phyloP scores from a whole-genome alignment of 2,329 filamentous ascomycete species.

The Rhytidhysteron rufulum region DNA sequence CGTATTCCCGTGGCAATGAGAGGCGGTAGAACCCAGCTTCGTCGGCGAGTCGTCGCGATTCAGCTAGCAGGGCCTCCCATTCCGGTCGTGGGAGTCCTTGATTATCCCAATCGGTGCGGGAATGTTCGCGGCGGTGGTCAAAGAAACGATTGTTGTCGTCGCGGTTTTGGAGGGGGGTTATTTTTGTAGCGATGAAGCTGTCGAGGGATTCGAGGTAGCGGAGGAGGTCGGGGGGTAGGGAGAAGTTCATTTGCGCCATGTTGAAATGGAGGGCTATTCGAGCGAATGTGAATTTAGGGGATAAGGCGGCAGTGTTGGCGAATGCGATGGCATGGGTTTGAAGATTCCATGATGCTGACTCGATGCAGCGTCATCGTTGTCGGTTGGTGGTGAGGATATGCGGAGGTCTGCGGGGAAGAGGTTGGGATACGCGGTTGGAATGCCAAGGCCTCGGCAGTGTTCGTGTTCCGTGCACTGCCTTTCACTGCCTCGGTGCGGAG shows the following conservation, averaged over 20 bases:
- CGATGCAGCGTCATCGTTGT: slow-evolving; percentile 1
- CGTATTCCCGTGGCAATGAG: slow-evolving; percentile 53
- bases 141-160: slow-evolving; percentile 63
- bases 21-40: slow-evolving; percentile 60
- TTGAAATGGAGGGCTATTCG: background rate
- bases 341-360: slow-evolving; percentile 2
- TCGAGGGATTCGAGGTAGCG: slow-evolving; percentile 51
- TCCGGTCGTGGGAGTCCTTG: slow-evolving; percentile 54
- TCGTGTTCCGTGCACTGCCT: too few species aligned
- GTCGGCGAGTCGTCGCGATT: slow-evolving; percentile 52
- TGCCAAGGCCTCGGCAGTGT: slow-evolving; percentile 2
- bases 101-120: slow-evolving; percentile 59
- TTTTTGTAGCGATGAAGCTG: slow-evolving; percentile 53
- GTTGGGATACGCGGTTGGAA: too few species aligned
- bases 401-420: slow-evolving; percentile 1
- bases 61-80: slow-evolving; percentile 54
- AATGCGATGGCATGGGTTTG: background rate
- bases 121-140: slow-evolving; percentile 60
- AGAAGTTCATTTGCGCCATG: slow-evolving; percentile 49
- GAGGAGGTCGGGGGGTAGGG: slow-evolving; percentile 49
- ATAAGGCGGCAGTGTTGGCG: background rate
- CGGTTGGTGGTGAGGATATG: background rate
- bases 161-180: slow-evolving; percentile 51
- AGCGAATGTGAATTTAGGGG: slow-evolving; percentile 1
- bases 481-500: too few species aligned